Evolutionary conservation across 2,329 filamentous ascomycete genomes (phyloP), one percentile per base, ranked within the genome.

Genomic region (Hymenoscyphus repandus): DNA sequence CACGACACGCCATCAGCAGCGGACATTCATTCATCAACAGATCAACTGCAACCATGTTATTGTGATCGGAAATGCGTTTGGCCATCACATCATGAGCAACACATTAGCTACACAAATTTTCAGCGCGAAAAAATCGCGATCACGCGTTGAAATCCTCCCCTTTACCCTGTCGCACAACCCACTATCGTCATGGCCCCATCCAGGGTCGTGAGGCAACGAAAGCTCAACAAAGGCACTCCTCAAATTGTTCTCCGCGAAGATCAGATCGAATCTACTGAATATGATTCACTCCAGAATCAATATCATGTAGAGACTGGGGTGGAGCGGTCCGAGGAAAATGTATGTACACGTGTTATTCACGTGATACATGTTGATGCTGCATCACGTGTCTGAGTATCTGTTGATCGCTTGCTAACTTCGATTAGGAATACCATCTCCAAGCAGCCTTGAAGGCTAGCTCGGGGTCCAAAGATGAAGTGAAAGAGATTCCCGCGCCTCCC

Each of bases 251-350:
- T 96, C 66, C 83, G 87, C 69, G 92, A 97, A 74, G 80, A 90
- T 70, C 88, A 97, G 68, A 86, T 97, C 72, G 90, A 96, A 68
- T 78, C 86, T 66, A 80, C 78, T 65, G 82, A 90, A 71, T 95
- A 96, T 70, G 82, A 85, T 50, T 62, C 63, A 60, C 82, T 88
- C 64, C 84, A 92, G 68, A 87, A 86, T 62, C 86, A 81, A 75
- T 83, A 78, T 73, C 89, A 85, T 66, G 90, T 96, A 68, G 90
- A 93, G 68, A 96, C 91, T 60, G 93, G 93, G 72, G 93, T 99
- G 64, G 93, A 99, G 72, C 91, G 95, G 69, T 88, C 85, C 59
- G 93, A 99, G 74, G 91, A 97, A 82, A 92, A 92, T 75, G 93
- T 96, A 73, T 83, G 90, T 88, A 52, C 22, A 49, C 38, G 40